These are phyloP conservation scores for Penicillium glabrum DNA, from an alignment of 2,329 filamentous ascomycete genomes.

Conservation along the genomic window DNA sequence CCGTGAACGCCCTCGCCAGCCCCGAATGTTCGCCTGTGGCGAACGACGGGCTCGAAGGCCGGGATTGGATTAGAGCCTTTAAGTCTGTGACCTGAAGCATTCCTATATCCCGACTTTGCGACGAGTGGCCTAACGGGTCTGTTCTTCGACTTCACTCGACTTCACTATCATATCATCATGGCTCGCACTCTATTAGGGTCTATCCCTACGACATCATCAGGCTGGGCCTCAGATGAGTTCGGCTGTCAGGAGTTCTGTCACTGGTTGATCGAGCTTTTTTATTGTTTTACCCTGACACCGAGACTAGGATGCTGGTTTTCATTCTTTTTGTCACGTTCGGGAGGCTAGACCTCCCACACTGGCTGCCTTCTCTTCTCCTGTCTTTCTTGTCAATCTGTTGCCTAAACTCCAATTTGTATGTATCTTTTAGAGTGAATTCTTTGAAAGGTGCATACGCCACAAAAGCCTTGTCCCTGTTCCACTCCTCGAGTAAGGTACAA, in stretches of 20 bases:
- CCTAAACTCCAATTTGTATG: constrained; percentile 10
- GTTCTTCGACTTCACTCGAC: neutral
- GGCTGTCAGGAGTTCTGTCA: constrained; percentile 23
- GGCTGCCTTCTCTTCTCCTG: constrained; percentile 24
- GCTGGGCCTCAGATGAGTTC: constrained; percentile 45
- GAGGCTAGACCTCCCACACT: constrained; percentile 34
- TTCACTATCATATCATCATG: constrained; percentile 2
- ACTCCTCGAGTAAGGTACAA: neutral
- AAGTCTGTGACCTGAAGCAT: constrained; percentile 36
- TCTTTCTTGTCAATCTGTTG: constrained; percentile 12
- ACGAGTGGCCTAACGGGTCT: constrained; percentile 3
- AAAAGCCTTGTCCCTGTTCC: neutral
- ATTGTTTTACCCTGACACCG: constrained; percentile 23
- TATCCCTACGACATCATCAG: constrained; percentile 52
- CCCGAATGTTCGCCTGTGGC: constrained; percentile 28
- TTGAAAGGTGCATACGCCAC: constrained; percentile 19
- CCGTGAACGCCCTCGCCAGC: constrained; percentile 7
- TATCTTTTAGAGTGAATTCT: constrained; percentile 15
- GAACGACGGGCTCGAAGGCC: constrained; percentile 23
- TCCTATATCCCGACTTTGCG: constrained; percentile 4
- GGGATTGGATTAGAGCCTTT: constrained; percentile 21
- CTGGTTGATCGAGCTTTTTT: constrained; percentile 26
- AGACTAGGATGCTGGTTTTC: constrained; percentile 53
- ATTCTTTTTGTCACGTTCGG: constrained; percentile 34
- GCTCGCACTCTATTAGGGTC: constrained; percentile 44